Evolutionary conservation across 192 early-diverging fungal genomes (phyloP).

Genomic region (Borealophlyctis nickersoniae): DNA sequence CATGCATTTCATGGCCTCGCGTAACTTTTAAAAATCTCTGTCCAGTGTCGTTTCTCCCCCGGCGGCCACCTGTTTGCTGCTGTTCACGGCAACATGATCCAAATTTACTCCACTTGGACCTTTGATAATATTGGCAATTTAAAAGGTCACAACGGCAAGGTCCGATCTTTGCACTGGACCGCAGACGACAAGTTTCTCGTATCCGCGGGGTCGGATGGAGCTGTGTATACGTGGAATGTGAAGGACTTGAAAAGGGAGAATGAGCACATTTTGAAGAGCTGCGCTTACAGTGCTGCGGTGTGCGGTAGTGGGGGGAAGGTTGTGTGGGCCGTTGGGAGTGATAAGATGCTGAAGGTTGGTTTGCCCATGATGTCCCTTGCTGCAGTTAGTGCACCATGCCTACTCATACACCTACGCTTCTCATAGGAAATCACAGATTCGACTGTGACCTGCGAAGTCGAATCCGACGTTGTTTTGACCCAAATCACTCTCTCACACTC

Average conservation of each 20-base stretch:
- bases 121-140: slow-evolving; percentile 52
- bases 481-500: slow-evolving; percentile 50
- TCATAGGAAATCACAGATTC: slow-evolving; percentile 56
- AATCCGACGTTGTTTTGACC: slow-evolving; percentile 40
- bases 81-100: slow-evolving; percentile 51
- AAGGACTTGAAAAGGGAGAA: slow-evolving; percentile 46
- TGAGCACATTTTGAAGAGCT: slow-evolving; percentile 56
- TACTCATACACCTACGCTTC: background rate
- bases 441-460: slow-evolving; percentile 44
- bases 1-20: background rate
- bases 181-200: slow-evolving; percentile 51
- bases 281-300: slow-evolving; percentile 44
- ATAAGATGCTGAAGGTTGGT: slow-evolving; percentile 50
- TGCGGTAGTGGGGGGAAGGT: slow-evolving; percentile 38
- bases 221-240: slow-evolving; percentile 54
- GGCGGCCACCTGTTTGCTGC: slow-evolving; percentile 59
- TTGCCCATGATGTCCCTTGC: background rate
- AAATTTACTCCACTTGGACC: slow-evolving; percentile 52
- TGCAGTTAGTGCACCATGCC: background rate
- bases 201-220: slow-evolving; percentile 54
- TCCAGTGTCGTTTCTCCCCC: slow-evolving; percentile 50
- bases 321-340: slow-evolving; percentile 53
- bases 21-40: background rate
- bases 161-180: slow-evolving; percentile 49
- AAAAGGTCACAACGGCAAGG: slow-evolving; percentile 58